Evolutionary conservation across 1,284 basidiomycete genomes (phyloP), one percentile per base, ranked within the genome.

Genomic region (Trametes sp.): DNA sequence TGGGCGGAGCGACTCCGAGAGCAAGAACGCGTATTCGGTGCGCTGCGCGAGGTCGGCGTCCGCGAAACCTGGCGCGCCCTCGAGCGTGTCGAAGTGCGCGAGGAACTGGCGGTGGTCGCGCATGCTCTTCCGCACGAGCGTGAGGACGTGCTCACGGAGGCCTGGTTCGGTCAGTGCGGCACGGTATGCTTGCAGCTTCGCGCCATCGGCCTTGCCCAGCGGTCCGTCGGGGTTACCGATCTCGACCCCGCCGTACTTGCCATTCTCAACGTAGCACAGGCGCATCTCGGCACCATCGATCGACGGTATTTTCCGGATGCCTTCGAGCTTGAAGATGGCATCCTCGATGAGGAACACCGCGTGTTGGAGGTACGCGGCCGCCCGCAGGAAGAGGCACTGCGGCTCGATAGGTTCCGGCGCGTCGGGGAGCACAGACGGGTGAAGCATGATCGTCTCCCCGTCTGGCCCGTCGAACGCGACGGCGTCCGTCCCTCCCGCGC

Each of bases 71-170:
- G 54, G 73, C 51, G 23, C 72, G 64, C 36, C 78, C 78, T 88
- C 88, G 41, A 91, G 76, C 7, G 87, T 86, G 74, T 92, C 91
- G 70, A 94, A 95, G 72, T 94, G 90, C 0, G 85, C 75, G 28
- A 94, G 81, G 73, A 94, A 94, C 65, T 85, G 86, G 70, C 94
- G 90, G 64, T 93, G 89, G 72, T 95, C 93, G 16, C 90, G 85
- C 66, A 93, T 82, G 67, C 85, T 85, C 77, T 90, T 93, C 78
- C 81, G 84, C 45, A 94, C 71, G 42, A 91, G 76, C 24, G 76
- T 73, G 4, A 70, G 73, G 50, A 94, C 80, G 57, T 86, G 84
- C 49, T 88, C 88, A 54, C 82, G 80, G 74, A 91, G 84, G 2
- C 66, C 62, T 9, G 76, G 73, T 11, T 87, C 82, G 0, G 78